A percentile compares a stretch with the other conserved stretches of the same genome.
These are phyloP conservation scores for Cladosporium austrohemisphaericum DNA, from an alignment of 2,329 filamentous ascomycete genomes.

Conservation along the genomic window DNA sequence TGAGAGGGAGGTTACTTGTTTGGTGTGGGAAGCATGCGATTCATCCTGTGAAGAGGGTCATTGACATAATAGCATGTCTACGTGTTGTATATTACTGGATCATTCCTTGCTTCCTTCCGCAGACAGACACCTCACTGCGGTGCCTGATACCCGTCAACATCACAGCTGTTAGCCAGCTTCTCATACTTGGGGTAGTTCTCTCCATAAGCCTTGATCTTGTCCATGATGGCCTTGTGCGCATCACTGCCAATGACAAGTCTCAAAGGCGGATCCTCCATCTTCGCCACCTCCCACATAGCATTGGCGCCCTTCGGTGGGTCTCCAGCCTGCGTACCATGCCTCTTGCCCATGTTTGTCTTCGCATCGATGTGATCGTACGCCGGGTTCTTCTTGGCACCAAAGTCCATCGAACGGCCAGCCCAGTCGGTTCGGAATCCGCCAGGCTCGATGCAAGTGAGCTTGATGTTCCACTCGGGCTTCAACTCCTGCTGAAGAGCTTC, in stretches of 20 bases:
- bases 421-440: constrained; percentile 48
- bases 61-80: no score
- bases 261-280: constrained; percentile 51
- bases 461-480: constrained; percentile 47
- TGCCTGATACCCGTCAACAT: constrained; percentile 39
- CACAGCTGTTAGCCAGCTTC: constrained; percentile 47
- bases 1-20: no score
- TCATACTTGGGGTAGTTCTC: constrained; percentile 51
- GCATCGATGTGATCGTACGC: constrained; percentile 50
- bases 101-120: no score
- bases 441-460: constrained; percentile 44
- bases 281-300: constrained; percentile 53
- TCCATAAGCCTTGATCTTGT: constrained; percentile 49
- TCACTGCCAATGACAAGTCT: constrained; percentile 53
- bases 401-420: constrained; percentile 45
- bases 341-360: constrained; percentile 37
- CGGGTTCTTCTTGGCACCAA: constrained; percentile 42
- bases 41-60: no score
- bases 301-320: constrained; percentile 48
- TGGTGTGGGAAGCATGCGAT: no score
- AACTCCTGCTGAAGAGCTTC: constrained; percentile 41
- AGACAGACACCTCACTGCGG: constrained; percentile 2
- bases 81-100: no score
- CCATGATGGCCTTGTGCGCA: constrained; percentile 47
- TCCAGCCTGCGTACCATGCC: constrained; percentile 46